Evolutionary conservation across 2,329 filamentous ascomycete species (phyloP).

Genomic region (Botrytis aclada): DNA sequence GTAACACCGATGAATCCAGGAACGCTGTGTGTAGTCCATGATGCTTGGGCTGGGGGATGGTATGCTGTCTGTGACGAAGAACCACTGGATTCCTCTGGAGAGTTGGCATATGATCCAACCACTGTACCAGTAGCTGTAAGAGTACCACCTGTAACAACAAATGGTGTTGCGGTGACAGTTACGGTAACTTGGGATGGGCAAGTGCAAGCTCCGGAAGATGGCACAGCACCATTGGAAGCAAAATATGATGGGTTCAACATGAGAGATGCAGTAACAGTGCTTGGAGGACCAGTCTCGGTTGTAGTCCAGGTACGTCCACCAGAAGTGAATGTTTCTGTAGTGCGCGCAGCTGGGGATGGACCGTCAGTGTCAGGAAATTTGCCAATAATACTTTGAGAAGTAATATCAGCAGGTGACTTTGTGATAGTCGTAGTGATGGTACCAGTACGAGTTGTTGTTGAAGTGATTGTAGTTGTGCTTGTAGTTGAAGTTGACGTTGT

Average conservation of each 20-base stretch:
- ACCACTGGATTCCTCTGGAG: neutral
- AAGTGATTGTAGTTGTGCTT: slow-evolving; percentile 6
- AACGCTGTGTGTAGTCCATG: neutral
- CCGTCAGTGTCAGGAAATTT: neutral
- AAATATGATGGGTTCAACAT: slow-evolving; percentile 5
- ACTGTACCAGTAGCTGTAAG: neutral
- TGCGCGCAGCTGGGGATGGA: neutral
- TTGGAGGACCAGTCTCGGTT: slow-evolving; percentile 9
- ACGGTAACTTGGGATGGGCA: neutral
- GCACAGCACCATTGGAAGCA: neutral
- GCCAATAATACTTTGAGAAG: slow-evolving; percentile 12
- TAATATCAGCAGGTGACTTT: neutral
- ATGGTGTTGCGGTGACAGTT: slow-evolving; percentile 12
- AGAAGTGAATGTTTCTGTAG: slow-evolving; percentile 10
- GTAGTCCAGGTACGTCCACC: slow-evolving; percentile 12
- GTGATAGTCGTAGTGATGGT: neutral
- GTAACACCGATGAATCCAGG: slow-evolving; percentile 4
- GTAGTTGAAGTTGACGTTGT: neutral
- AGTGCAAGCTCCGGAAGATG: neutral
- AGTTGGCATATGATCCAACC: neutral
- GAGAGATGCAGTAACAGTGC: slow-evolving; percentile 11
- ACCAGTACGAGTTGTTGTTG: neutral
- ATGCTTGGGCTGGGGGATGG: neutral
- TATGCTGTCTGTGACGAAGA: neutral
- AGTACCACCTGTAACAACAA: neutral